These are phyloP conservation scores for Phalaenopsis hybrid DNA, from an alignment of 116 monocot species.

Conservation along the genomic window DNA sequence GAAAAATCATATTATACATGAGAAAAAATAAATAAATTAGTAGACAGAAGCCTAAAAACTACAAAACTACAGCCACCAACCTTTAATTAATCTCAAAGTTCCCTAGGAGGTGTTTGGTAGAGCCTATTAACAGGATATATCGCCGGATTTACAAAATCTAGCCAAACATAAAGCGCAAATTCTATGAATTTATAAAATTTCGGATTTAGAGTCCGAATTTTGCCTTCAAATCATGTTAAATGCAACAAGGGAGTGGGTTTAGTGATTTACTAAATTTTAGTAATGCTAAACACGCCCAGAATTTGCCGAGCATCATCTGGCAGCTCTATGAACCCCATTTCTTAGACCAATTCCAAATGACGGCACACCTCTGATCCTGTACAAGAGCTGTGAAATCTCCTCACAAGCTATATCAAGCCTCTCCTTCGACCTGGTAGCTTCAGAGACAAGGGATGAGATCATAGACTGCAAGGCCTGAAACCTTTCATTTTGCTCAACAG, in stretches of 20 bases:
- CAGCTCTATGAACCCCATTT: slow-evolving; percentile 4
- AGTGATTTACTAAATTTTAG: too few relatives aligned
- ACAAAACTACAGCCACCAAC: background rate
- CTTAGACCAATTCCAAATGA: slow-evolving; percentile 10
- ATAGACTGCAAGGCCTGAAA: slow-evolving; percentile 52
- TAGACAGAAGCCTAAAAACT: background rate
- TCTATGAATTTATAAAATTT: too few relatives aligned
- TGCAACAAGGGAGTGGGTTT: too few relatives aligned
- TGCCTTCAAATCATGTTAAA: too few relatives aligned
- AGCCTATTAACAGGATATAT: too few relatives aligned
- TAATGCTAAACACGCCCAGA: background rate
- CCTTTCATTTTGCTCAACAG: slow-evolving; percentile 31
- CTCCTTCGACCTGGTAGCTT: slow-evolving; percentile 72
- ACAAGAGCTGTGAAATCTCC: slow-evolving; percentile 50
- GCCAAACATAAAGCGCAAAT: too few relatives aligned
- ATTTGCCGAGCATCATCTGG: background rate
- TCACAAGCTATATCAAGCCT: slow-evolving; percentile 42
- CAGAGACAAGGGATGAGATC: slow-evolving; percentile 51
- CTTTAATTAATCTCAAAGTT: background rate
- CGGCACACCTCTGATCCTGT: slow-evolving; percentile 46
- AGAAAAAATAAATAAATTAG: too few relatives aligned
- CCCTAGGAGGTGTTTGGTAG: too few relatives aligned
- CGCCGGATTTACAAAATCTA: too few relatives aligned
- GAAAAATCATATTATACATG: background rate
- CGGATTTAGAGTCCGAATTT: too few relatives aligned